Conservation (phyloP, 805 yeast species). For the Saccharomycopsis selenospora region DNA sequence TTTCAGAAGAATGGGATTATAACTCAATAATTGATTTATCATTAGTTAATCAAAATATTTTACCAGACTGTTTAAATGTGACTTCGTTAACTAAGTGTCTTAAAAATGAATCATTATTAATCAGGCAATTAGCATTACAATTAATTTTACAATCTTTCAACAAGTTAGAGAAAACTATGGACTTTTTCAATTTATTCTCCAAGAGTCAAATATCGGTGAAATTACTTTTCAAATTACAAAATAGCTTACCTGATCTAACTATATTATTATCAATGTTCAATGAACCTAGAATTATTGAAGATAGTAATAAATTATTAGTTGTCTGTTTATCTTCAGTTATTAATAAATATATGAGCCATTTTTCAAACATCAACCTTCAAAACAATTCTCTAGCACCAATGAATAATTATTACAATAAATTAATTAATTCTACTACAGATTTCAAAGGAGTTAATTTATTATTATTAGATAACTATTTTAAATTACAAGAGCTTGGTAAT, state of each 20-base stretch:
- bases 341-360: slow-evolving; percentile 8
- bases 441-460: slow-evolving; percentile 50
- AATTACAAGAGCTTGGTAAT: slow-evolving; percentile 41
- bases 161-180: slow-evolving; percentile 41
- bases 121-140: slow-evolving; percentile 60
- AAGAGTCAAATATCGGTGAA: slow-evolving; percentile 28
- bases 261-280: slow-evolving; percentile 16
- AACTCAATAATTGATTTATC: slow-evolving; percentile 1
- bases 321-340: slow-evolving; percentile 9
- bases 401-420: slow-evolving; percentile 12
- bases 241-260: slow-evolving; percentile 29
- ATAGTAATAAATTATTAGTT: slow-evolving; percentile 10
- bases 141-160: slow-evolving; percentile 45
- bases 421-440: slow-evolving; percentile 18
- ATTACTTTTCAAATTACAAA: slow-evolving; percentile 30
- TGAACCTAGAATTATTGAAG: slow-evolving; percentile 3
- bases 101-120: slow-evolving; percentile 39
- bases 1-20: slow-evolving; percentile 9
- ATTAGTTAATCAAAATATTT: slow-evolving; percentile 44
- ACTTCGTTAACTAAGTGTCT: slow-evolving; percentile 52
- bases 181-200: slow-evolving; percentile 25
- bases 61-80: slow-evolving; percentile 60
- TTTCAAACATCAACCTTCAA: slow-evolving; percentile 3
- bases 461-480: slow-evolving; percentile 52
- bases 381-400: slow-evolving; percentile 7